phyloP scores from a whole-genome alignment of 2,329 filamentous ascomycete species.

The Pseudogymnoascus sp. region DNA sequence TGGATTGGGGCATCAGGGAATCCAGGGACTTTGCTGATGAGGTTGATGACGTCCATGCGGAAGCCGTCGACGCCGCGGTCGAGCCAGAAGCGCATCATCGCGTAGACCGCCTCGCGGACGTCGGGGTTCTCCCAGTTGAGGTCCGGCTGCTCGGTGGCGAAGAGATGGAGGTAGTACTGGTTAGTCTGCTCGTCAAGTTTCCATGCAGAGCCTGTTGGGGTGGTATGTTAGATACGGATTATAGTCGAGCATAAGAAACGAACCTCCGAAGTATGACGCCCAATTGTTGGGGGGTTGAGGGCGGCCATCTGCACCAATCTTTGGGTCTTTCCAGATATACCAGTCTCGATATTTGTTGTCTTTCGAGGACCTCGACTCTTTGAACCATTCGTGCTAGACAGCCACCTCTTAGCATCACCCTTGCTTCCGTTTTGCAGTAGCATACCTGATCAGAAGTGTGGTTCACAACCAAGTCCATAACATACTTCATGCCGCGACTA shows the following conservation, averaged over 20 bases:
- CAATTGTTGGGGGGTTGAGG: slow-evolving; percentile 40
- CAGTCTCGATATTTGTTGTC: slow-evolving; percentile 50
- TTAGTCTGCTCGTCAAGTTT: slow-evolving; percentile 44
- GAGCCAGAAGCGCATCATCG: slow-evolving; percentile 72
- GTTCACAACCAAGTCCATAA: slow-evolving; percentile 71
- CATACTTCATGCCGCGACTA: slow-evolving; percentile 54
- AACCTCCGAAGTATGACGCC: slow-evolving; percentile 36
- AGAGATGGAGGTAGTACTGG: slow-evolving; percentile 55
- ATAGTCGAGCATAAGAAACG: slow-evolving; percentile 34
- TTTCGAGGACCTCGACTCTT: slow-evolving; percentile 42
- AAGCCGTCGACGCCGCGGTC: slow-evolving; percentile 53
- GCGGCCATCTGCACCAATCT: slow-evolving; percentile 30
- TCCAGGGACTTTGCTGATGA: slow-evolving; percentile 54
- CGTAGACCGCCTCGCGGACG: slow-evolving; percentile 62
- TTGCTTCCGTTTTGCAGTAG: background rate
- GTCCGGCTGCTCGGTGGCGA: slow-evolving; percentile 65
- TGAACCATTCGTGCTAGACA: slow-evolving; percentile 53
- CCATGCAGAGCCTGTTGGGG: slow-evolving; percentile 37
- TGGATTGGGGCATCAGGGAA: slow-evolving; percentile 46
- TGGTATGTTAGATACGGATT: background rate
- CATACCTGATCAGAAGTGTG: slow-evolving; percentile 49
- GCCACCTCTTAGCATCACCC: slow-evolving; percentile 29
- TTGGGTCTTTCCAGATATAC: slow-evolving; percentile 54
- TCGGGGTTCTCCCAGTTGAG: slow-evolving; percentile 70
- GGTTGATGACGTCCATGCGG: slow-evolving; percentile 62